Evolutionary conservation across 139 green algal genomes (phyloP), one percentile per base, ranked within the genome.

Genomic region (Diplosphaera chodatii): DNA sequence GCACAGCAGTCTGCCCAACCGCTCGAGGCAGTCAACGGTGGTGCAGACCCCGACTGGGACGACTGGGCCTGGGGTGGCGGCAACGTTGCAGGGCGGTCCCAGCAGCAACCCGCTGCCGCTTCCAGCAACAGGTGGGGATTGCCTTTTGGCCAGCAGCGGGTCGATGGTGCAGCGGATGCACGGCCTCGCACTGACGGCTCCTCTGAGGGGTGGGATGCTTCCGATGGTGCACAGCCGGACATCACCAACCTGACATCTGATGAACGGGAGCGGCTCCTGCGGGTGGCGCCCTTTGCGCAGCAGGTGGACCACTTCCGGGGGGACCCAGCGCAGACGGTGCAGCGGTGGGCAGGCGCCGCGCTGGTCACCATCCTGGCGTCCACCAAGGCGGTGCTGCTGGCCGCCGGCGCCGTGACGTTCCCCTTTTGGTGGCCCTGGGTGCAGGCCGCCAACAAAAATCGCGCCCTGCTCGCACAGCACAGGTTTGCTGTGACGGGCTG

Each of bases 351-450:
- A 25, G 31, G 55, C 29, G 56, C 65, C 4, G 20, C 55, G 3
- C n/a, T 77, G 48, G 13, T 67, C 25, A 77, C 72, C 5, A 25
- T 77, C 18, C 63, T 67, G 18, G 72, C 32, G 15, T 32, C 65
- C 15, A 25, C 32, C 23, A 77, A 77, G 41, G 4, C 31, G 22
- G 48, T 32, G 6, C 40, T 64, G 25, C 32, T 77, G 21, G 48
- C 72, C n/a, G 64, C 72, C 22, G 64, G 64, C 28, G 48, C 40
- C 2, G 30, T 77, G 25, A 70, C 65, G 1, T 77, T 68, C 65
- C 72, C 72, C 1, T 66, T 77, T 0, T 77, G 72, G 72, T 72
- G 32, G 63, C 72, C 72, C 6, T 32, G 62, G 25, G 62, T 68
- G 32, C 64, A 72, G 33, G 72, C 72, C 23, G 40, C 48, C 18